These are phyloP conservation scores for Wickerhamomyces xylosicus DNA, from an alignment of 805 yeast genomes.

Conservation along the genomic window DNA sequence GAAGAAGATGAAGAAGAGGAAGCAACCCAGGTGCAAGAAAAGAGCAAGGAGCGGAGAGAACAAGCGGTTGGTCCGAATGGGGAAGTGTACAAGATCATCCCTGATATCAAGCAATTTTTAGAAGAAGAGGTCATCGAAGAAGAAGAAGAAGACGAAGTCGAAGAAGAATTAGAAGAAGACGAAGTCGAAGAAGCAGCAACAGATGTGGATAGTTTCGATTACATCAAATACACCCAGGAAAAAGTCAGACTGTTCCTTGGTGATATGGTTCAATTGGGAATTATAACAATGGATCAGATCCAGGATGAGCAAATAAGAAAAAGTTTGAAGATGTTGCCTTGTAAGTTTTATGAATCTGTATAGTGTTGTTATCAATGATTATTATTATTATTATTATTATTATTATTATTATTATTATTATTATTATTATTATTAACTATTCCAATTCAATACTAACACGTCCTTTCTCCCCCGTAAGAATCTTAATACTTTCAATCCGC, in stretches of 20 bases:
- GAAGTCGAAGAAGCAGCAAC: constrained; percentile 11
- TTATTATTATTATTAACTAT: too few species aligned
- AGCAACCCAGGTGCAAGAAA: too few species aligned
- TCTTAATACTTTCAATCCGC: too few species aligned
- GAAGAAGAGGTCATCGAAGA: constrained; percentile 19
- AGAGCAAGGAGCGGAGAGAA: not conserved
- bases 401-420: too few species aligned
- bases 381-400: too few species aligned
- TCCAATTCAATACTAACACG: too few species aligned
- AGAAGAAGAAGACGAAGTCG: constrained; percentile 21
- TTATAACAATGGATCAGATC: not conserved
- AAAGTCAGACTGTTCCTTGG: constrained; percentile 68
- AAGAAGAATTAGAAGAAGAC: constrained; percentile 13
- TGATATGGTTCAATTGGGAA: constrained; percentile 55
- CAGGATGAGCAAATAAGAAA: too few species aligned
- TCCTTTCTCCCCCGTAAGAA: too few species aligned
- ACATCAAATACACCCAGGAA: constrained; percentile 62
- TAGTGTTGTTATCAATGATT: too few species aligned
- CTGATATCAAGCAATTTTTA: constrained; percentile 12
- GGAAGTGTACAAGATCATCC: constrained; percentile 30
- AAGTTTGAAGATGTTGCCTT: too few species aligned
- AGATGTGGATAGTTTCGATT: constrained; percentile 63
- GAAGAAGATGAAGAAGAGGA: constrained; percentile 22
- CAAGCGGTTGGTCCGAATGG: constrained; percentile 41
- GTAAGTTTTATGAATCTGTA: too few species aligned